Percentiles rank a stretch among this genome's conserved stretches.
Evolutionary conservation across 257 asterid species (phyloP).

Genomic region (Penstemon eatonii): DNA sequence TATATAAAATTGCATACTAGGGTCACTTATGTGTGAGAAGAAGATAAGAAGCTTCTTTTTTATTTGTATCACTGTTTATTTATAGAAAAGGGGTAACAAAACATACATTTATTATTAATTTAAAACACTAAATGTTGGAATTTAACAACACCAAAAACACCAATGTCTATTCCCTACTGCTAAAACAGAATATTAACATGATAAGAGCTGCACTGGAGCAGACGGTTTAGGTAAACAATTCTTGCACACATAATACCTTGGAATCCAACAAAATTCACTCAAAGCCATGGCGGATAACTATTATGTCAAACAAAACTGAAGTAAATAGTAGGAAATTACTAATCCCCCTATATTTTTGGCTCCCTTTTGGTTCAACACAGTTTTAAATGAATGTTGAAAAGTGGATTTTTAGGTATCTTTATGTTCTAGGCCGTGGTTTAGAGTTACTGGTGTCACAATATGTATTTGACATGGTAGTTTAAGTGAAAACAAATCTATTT

Average conservation of each 20-base stretch:
- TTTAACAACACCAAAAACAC: not conserved
- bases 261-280: not conserved
- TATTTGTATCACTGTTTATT: not conserved
- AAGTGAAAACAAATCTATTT: too few species aligned
- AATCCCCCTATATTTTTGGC: too few species aligned
- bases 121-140: not conserved
- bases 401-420: too few species aligned
- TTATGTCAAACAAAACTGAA: slow-evolving; percentile 4
- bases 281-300: not conserved
- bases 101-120: not conserved
- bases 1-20: not conserved
- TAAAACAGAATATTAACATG: not conserved
- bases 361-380: too few species aligned
- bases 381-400: too few species aligned
- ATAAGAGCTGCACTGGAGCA: not conserved
- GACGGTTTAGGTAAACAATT: not conserved
- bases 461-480: too few species aligned
- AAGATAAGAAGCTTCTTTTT: too few species aligned
- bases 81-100: not conserved
- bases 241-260: not conserved
- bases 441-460: too few species aligned
- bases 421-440: not conserved
- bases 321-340: not conserved
- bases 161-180: not conserved
- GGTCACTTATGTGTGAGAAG: not conserved